These are phyloP conservation scores for Glycyrrhiza uralensis DNA, from an alignment of 306 rosid species.

Conservation along the genomic window DNA sequence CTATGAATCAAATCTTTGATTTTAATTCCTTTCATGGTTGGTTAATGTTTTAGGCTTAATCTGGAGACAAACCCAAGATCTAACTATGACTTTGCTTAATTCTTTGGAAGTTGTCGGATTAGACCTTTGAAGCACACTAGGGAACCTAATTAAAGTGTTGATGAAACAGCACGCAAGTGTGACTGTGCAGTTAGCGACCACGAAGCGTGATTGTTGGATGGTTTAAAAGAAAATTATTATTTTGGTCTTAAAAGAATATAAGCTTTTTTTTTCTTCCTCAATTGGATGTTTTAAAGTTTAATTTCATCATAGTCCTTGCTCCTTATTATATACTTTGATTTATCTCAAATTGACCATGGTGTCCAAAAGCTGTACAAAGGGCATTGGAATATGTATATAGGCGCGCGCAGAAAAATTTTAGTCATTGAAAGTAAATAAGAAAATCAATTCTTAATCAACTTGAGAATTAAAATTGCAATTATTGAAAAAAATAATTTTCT, in stretches of 20 bases:
- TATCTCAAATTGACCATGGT: not conserved
- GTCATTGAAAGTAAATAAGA: not conserved
- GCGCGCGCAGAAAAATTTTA: not conserved
- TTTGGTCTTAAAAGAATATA: constrained; percentile 17
- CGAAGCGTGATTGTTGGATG: constrained; percentile 16
- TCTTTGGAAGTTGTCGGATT: constrained; percentile 3
- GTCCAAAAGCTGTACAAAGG: not conserved
- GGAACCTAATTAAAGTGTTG: constrained; percentile 31
- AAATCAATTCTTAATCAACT: not conserved
- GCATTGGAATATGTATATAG: not conserved
- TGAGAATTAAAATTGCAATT: not conserved
- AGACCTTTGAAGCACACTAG: constrained; percentile 17
- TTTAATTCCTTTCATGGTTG: not conserved
- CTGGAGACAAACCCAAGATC: not conserved
- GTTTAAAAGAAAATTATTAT: not conserved
- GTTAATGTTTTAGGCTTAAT: constrained; percentile 5
- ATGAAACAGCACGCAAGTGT: constrained; percentile 28
- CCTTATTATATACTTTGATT: not conserved
- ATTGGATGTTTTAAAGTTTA: not conserved
- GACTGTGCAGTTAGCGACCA: not conserved
- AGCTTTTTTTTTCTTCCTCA: not conserved
- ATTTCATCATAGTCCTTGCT: not conserved
- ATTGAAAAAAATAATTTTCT: not conserved
- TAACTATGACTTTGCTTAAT: constrained; percentile 4
- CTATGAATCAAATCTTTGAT: not conserved